Conservation (phyloP, 495 filamentous ascomycete genomes). For the Bombardia bombarda region DNA sequence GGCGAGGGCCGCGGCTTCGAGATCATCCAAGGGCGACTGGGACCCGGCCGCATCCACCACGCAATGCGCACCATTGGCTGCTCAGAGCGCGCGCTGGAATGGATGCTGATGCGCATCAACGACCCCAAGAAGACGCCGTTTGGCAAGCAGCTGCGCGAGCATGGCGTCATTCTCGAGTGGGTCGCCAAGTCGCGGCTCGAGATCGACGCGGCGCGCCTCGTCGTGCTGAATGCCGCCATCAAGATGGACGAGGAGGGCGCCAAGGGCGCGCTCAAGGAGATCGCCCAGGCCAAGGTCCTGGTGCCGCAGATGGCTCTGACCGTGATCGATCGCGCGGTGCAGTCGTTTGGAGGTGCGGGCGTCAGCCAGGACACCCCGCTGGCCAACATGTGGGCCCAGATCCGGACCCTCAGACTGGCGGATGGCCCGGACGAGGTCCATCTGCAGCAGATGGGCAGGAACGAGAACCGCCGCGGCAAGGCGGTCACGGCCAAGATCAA, state of each 20-base stretch:
- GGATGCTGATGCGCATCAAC: slow-evolving; percentile 84
- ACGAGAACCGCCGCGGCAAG: slow-evolving; percentile 67
- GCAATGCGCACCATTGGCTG: slow-evolving; percentile 87
- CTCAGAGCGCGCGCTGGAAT: slow-evolving; percentile 76
- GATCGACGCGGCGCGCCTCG: slow-evolving; percentile 76
- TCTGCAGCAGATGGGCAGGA: slow-evolving; percentile 78
- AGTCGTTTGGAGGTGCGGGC: slow-evolving; percentile 78
- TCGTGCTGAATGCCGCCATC: slow-evolving; percentile 84
- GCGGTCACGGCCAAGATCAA: slow-evolving; percentile 56
- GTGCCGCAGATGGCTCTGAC: slow-evolving; percentile 68
- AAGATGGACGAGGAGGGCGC: slow-evolving; percentile 79
- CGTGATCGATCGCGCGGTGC: slow-evolving; percentile 82
- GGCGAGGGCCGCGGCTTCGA: slow-evolving; percentile 92
- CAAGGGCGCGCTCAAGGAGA: slow-evolving; percentile 74
- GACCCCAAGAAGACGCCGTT: slow-evolving; percentile 81
- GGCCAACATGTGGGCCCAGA: slow-evolving; percentile 77
- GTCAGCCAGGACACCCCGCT: slow-evolving; percentile 87
- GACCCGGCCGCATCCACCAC: slow-evolving; percentile 89
- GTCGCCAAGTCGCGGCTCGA: slow-evolving; percentile 83
- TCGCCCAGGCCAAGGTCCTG: slow-evolving; percentile 80
- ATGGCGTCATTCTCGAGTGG: slow-evolving; percentile 92
- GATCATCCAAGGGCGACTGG: slow-evolving; percentile 89
- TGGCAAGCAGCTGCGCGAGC: slow-evolving; percentile 67
- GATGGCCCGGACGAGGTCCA: slow-evolving; percentile 95
- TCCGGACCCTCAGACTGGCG: slow-evolving; percentile 74